Base-by-base conservation (phyloP, 2,329 filamentous ascomycete genomes). In the Emmonsiellopsis sp. region DNA sequence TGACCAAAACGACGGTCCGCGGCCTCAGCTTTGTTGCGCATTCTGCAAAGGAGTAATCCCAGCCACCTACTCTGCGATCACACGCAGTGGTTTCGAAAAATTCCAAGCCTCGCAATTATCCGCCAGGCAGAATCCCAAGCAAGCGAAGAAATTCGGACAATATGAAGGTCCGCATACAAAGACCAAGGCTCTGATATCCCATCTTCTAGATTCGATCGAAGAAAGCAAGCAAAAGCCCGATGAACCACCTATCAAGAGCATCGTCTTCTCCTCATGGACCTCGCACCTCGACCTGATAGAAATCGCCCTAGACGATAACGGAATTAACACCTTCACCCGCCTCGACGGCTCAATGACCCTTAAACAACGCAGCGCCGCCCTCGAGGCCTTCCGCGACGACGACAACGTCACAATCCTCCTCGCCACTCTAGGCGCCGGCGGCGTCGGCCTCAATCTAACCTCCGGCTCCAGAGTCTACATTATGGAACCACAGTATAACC, bases 401-500 rank as follows among this genome's bases (percentile, higher is more conserved):
- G 70, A 80, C 2, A 72, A 69, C 1, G 80, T 95, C 37, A 83
- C 84, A 34, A 85, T 95, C 51, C 90, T 97, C 50, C 80, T 97
- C 8, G 89, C 95, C 11, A 95, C 89, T 8, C 94, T 96, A 70
- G 89, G 85, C 65, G 92, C 92, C 0, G 93, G 92, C 58, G 92
- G 93, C 15, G 80, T 96, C 13, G 92, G 92, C 11, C 82, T 97
- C 40, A 97, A 97, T 65, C 75, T 97, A 52, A 96, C 91, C 0
- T 78, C 87, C 0, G 92, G 86, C 34, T 93, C 84, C 66, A 86
- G 82, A 53, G 92, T 94, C 11, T 97, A 93, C 67, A 87, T 97
- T 63, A 97, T 98, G 92, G 93, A 98, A 68, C 93, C 93, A 5
- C 91, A 96, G 66, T 98, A 92, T 74, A 98, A 98, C 64, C 93